Conservation (phyloP, 2,329 filamentous ascomycete genomes). For the Ascochyta clinopodiicola region DNA sequence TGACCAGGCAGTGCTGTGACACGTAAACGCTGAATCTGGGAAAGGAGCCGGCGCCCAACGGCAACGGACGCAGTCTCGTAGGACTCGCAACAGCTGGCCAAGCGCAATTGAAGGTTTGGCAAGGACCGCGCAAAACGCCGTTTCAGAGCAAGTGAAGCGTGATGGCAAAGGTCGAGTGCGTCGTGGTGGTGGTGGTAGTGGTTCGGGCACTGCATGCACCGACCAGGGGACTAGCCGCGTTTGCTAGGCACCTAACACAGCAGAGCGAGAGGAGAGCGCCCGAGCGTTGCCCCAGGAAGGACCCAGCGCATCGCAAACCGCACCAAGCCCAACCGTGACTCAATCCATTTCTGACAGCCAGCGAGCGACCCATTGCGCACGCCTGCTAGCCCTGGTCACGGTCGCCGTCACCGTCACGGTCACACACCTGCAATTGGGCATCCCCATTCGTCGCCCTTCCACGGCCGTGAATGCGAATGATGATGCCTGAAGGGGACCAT, state of each 20-base stretch:
- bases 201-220: conserved; percentile 16
- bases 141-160: conserved; percentile 18
- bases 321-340: conserved; percentile 32
- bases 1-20: conserved; percentile 25
- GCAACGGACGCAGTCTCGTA: conserved; percentile 20
- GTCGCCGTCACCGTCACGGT: too few species aligned
- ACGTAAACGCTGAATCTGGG: conserved; percentile 22
- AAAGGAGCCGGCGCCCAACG: conserved; percentile 27
- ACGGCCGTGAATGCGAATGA: conserved; percentile 27
- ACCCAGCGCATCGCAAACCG: conserved; percentile 22
- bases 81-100: conserved; percentile 13
- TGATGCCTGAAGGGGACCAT: conserved; percentile 31
- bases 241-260: conserved; percentile 14
- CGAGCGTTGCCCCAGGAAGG: conserved; percentile 20
- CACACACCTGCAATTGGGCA: conserved; percentile 35
- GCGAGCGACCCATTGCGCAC: conserved; percentile 24
- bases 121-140: conserved; percentile 22
- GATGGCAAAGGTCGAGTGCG: conserved; percentile 12
- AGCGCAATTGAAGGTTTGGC: conserved; percentile 26
- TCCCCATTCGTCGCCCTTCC: conserved; percentile 38
- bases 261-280: background rate
- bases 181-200: conserved; percentile 18
- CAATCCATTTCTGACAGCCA: conserved; percentile 33
- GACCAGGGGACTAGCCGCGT: conserved; percentile 11
- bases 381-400: conserved; percentile 22